Base-by-base conservation (phyloP, 2,329 filamentous ascomycete species). In the Fusarium stilboides region DNA sequence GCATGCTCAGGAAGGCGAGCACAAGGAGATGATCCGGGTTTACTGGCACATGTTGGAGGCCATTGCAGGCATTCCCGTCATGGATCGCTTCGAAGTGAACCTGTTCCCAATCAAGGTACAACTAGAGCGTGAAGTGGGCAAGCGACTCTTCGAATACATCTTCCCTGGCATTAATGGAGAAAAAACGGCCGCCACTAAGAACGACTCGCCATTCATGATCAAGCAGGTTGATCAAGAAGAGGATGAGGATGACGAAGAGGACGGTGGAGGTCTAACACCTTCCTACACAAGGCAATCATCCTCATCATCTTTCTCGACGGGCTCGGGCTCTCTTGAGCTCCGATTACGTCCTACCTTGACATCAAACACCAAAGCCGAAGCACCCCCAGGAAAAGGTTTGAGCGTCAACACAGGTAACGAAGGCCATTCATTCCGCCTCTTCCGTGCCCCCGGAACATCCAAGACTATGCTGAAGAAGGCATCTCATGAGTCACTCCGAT, bases 41-140 rank as follows among this genome's bases (percentile, higher is more conserved):
- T 96, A 97, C 77, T 99, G 97, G 94, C 91, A 98, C 77, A 98
- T 98, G 94, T 86, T 99, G 6, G 96, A 99, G 81, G 94, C 96
- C 9, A 98, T 99, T 78, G 96, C 95, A 37, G 96, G 96, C 49
- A 99, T 99, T 65, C 94, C 95, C 1, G 94, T 99, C 33, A 93
- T 99, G 85, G 95, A 98, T 73, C 92, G 97, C 74, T 99, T 99
- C 75, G 94, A 98, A 79, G 93, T 99, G 57, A 94, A 94, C 57
- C 83, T 99, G 20, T 94, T 97, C 78, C 97, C 96, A 1, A 88
- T 99, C 77, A 97, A 94, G 79, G 90, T 99, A 22, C 96, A 99
- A 77, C 85, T 99, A 36, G 96, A 99, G 80, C 91, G 91, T 36
- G 94, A 98, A 73, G 91, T 97, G 49, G 95, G 94, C 44, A 95